These are phyloP conservation scores for Parathielavia appendiculata DNA, from an alignment of 495 filamentous ascomycete species.

Conservation along the genomic window DNA sequence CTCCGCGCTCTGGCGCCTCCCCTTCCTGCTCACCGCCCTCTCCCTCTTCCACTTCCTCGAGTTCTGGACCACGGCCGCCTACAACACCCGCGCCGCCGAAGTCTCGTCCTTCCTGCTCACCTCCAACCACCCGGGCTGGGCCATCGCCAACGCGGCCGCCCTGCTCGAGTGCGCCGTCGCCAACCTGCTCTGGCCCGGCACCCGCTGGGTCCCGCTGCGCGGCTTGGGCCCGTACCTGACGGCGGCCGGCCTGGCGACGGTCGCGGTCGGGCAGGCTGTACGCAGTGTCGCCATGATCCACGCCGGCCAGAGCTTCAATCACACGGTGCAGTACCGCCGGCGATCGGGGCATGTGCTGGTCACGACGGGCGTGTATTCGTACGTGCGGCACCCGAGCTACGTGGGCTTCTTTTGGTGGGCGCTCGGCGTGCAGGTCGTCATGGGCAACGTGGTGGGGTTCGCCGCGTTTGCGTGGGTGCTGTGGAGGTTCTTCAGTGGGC, in stretches of 20 bases:
- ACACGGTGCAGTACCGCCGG: conserved; percentile 66
- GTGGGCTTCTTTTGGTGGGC: conserved; percentile 99
- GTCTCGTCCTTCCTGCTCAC: conserved; percentile 74
- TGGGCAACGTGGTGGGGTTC: conserved; percentile 79
- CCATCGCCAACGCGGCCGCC: conserved; percentile 71
- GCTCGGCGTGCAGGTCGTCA: conserved; percentile 82
- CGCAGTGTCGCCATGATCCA: conserved; percentile 79
- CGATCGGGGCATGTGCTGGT: conserved; percentile 70
- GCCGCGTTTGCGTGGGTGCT: conserved; percentile 66
- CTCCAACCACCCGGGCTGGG: conserved; percentile 81
- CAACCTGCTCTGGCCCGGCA: conserved; percentile 52
- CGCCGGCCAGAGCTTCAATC: conserved; percentile 88
- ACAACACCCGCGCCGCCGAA: conserved; percentile 70
- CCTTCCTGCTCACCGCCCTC: conserved; percentile 72
- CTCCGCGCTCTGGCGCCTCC: conserved; percentile 68
- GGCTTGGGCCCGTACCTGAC: conserved; percentile 34
- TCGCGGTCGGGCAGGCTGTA: conserved; percentile 64
- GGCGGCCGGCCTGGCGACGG: conserved; percentile 56
- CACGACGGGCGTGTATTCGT: conserved; percentile 59
- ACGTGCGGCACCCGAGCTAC: conserved; percentile 80
- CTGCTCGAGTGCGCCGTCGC: conserved; percentile 64
- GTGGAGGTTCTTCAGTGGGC: conserved; percentile 72
- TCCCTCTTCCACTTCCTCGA: conserved; percentile 93
- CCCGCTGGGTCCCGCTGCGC: conserved; percentile 37
- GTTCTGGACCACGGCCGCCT: conserved; percentile 78